Conservation (phyloP, 208 protist species). For the Leishmania arabica region DNA sequence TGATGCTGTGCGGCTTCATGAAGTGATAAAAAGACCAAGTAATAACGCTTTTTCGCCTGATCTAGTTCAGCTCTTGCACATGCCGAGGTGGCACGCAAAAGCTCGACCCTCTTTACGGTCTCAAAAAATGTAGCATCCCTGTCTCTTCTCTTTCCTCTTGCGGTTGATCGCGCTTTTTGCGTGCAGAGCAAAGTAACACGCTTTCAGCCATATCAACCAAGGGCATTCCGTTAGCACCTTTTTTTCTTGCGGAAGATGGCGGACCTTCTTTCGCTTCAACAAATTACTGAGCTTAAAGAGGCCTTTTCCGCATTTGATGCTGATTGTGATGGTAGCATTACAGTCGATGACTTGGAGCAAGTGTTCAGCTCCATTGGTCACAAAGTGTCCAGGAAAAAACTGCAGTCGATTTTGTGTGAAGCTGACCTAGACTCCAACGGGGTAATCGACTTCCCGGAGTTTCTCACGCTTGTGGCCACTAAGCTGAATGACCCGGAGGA, state of each 20-base stretch:
- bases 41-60: neutral
- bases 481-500: constrained; percentile 91
- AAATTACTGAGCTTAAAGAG: constrained; percentile 99
- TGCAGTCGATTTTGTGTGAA: constrained; percentile 96
- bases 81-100: neutral
- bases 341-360: constrained; percentile 98
- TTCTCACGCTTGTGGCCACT: constrained; percentile 89
- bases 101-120: neutral
- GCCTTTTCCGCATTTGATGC: constrained; percentile 99
- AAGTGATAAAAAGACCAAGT: neutral
- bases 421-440: constrained; percentile 98
- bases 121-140: neutral
- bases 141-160: neutral
- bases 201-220: neutral
- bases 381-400: constrained; percentile 91
- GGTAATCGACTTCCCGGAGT: constrained; percentile 98
- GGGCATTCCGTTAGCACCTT: neutral
- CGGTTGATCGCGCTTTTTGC: neutral
- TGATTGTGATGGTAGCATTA: constrained; percentile 98
- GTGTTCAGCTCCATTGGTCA: constrained; percentile 99
- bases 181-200: neutral
- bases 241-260: constrained; percentile 54
- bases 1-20: neutral
- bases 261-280: constrained; percentile 96
- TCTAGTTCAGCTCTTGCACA: too few relatives aligned